phyloP scores from a whole-genome alignment of 2,329 filamentous ascomycete genomes.

The Alternaria longipes region DNA sequence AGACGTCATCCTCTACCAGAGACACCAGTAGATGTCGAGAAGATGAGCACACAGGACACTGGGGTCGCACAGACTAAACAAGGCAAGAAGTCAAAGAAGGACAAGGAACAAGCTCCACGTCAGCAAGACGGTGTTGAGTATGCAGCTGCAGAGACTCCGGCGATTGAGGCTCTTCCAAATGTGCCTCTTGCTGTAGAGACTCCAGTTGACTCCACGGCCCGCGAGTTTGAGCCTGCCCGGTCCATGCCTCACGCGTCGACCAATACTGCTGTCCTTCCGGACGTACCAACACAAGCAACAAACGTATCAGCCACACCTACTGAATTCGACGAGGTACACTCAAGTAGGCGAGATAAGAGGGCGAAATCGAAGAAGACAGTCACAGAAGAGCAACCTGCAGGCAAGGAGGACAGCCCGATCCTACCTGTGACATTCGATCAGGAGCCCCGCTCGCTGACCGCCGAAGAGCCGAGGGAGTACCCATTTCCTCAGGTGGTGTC shows the following conservation, averaged over 20 bases:
- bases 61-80: constrained; percentile 28
- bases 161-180: constrained; percentile 41
- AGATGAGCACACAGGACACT: neutral
- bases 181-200: constrained; percentile 48
- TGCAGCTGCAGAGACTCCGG: constrained; percentile 41
- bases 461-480: constrained; percentile 34
- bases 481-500: constrained; percentile 37
- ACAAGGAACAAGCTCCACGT: constrained; percentile 34
- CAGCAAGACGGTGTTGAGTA: constrained; percentile 43
- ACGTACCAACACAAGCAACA: neutral
- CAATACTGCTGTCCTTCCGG: neutral
- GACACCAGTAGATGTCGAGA: constrained; percentile 10
- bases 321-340: constrained; percentile 25
- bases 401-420: constrained; percentile 9
- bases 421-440: constrained; percentile 29
- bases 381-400: constrained; percentile 11
- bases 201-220: constrained; percentile 33
- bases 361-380: constrained; percentile 20
- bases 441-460: constrained; percentile 19
- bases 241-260: constrained; percentile 15
- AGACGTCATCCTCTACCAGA: constrained; percentile 29
- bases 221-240: constrained; percentile 26
- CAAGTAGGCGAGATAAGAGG: constrained; percentile 39
- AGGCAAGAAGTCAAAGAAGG: constrained; percentile 44
- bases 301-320: neutral